Evolutionary conservation across 2,329 filamentous ascomycete species (phyloP).

Genomic region (Botrytis hyacinthi): DNA sequence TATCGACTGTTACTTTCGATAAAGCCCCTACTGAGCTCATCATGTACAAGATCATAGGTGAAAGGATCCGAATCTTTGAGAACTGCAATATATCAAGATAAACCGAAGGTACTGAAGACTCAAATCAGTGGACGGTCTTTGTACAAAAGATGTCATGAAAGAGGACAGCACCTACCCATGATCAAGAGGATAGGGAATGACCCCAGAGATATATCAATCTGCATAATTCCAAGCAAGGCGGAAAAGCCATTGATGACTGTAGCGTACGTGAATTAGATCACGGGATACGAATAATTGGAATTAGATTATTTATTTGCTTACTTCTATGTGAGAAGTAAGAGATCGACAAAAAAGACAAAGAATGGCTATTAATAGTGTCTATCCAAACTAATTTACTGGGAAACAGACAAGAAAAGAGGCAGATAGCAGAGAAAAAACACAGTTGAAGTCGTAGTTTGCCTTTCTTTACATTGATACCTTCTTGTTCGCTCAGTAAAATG

Average conservation of each 20-base stretch:
- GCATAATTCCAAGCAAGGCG: not conserved
- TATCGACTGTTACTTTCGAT: not conserved
- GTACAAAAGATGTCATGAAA: not conserved
- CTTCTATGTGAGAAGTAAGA: not conserved
- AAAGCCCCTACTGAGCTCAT: rapidly evolving
- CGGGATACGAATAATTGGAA: rapidly evolving
- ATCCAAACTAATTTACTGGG: not conserved
- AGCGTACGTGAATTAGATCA: not conserved
- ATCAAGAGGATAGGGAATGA: not conserved
- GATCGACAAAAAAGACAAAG: not conserved
- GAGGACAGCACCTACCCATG: not conserved
- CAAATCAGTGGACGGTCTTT: not conserved
- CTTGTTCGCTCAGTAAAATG: not conserved
- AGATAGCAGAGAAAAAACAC: not conserved
- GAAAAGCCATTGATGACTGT: not conserved
- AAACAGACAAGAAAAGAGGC: not conserved
- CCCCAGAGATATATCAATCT: not conserved
- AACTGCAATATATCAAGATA: not conserved
- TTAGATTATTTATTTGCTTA: not conserved
- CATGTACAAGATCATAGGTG: no score
- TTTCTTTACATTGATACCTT: not conserved
- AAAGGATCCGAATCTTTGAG: not conserved
- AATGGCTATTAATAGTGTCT: not conserved
- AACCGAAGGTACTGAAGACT: rapidly evolving
- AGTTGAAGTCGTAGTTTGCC: not conserved